Evolutionary conservation across 139 green algal species (phyloP), one percentile per base, ranked within the genome.

Genomic region (Haematococcus sp.): DNA sequence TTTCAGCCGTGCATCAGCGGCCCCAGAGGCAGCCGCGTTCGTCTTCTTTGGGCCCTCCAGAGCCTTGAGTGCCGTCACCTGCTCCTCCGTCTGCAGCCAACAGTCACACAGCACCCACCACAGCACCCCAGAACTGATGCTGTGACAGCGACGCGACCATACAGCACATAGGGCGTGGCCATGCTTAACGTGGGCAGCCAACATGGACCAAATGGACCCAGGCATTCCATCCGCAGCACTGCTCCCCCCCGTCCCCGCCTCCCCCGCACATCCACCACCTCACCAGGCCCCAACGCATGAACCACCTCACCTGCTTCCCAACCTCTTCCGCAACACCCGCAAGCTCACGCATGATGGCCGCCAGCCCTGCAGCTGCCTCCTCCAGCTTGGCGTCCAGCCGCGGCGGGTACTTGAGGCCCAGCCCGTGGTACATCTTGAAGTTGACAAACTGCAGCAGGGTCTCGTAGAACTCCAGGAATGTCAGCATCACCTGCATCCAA

Each of bases 381-480:
- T 95, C 90, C 70, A 98, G 84, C 28, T 79, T 70, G 9, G 75
- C 19, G 84, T 98, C 88, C 55, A 97, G 68, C 25, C 88, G 44
- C 15, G 95, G 95, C 1, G 95, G 95, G 87, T 99, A 98, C 43
- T 70, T 75, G 66, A 88, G 70, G 73, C 90, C 89, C 35, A 94
- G 81, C 4, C 73, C 81, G 78, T 98, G 88, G 89, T 98, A 99
- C 33, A 99, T 90, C 78, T 96, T 97, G 88, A 94, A 98, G 84
- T 97, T 93, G 30, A 98, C 91, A 83, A 99, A 99, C 76, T 90
- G 82, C 75, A 95, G 72, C 68, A 98, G 81, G 4, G 90, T 94
- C 44, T 87, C 71, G 87, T 99, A 97, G 71, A 99, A 98, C 81
- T 99, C 96, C 74, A 99, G 87, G 88, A 99, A 99, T 31, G 95